These are phyloP conservation scores for Xylaria cubensis DNA, from an alignment of 495 filamentous ascomycete genomes.

Conservation along the genomic window DNA sequence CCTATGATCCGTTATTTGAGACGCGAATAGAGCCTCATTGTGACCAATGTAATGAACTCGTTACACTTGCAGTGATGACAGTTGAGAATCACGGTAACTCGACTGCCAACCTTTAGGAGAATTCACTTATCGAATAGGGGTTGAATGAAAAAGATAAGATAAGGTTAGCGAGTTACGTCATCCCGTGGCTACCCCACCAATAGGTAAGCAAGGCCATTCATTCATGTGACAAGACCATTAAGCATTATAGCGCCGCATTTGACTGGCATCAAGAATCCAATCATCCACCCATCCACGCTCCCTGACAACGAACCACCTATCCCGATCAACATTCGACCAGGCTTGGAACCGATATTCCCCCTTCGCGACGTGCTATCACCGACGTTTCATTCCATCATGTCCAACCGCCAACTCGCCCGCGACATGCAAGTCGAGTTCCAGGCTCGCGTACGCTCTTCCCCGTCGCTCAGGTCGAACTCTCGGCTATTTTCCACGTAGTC, in stretches of 20 bases:
- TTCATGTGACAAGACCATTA: neutral
- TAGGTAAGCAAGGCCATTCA: neutral
- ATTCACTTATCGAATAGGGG: neutral
- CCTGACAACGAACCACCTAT: neutral
- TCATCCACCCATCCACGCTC: neutral
- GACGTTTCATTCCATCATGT: slow-evolving; percentile 51
- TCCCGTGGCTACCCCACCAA: slow-evolving; percentile 7
- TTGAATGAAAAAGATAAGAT: neutral
- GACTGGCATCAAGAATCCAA: too few species aligned
- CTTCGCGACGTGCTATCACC: too few species aligned
- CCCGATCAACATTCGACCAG: neutral
- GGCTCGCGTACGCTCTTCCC: slow-evolving; percentile 47
- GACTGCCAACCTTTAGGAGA: neutral
- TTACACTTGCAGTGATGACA: neutral
- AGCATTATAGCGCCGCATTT: too few species aligned
- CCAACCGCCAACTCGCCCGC: slow-evolving; percentile 57
- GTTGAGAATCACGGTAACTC: neutral
- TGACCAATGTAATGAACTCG: neutral
- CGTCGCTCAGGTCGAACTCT: neutral
- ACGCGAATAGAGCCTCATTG: neutral
- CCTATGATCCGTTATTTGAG: neutral
- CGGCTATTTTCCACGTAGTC: neutral
- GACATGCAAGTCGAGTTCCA: slow-evolving; percentile 62
- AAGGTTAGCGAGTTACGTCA: neutral
- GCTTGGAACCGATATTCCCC: neutral